Base-by-base conservation (phyloP, 2,329 filamentous ascomycete species). In the Thyridium curvatum region DNA sequence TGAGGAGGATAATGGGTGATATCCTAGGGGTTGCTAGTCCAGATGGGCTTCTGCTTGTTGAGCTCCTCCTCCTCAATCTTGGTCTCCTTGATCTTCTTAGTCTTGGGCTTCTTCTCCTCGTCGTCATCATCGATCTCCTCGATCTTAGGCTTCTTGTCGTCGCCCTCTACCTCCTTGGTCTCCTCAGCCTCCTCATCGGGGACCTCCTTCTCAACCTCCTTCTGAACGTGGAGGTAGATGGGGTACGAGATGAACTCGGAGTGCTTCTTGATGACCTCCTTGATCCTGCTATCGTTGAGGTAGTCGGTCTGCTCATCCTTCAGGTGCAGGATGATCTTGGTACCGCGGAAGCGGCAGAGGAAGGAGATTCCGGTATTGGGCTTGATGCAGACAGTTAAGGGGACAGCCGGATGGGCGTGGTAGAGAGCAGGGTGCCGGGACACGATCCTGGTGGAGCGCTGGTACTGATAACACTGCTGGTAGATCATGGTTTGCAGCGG, bases 191-290 rank as follows among this genome's bases (percentile, higher is more conserved):
- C 88, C 77, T 96, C 91, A 64, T 96, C 91, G 50, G 90, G 90
- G 50, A 96, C 89, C 77, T 97, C 91, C 58, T 78, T 95, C 86
- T 97, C 91, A 53, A 83, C 89, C 86, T 97, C 91, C 84, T 97
- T 97, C 67, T 85, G 71, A 61, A 97, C 89, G 75, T 97, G 91
- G 55, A 97, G 91, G 80, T 95, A 97, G 84, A 97, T 97, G 64
- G 91, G 91, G 81, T 97, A 97, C 38, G 91, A 96, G 77, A 97
- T 97, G 81, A 97, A 97, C 77, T 97, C 91, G 65, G 91, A 96
- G 86, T 97, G 91, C 86, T 97, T 97, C 88, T 96, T 96, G 78
- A 97, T 89, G 53, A 97, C 90, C 79, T 97, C 91, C 86, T 97
- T 97, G 79, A 97, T 84, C 79, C 90, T 91, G 77, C 78, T 78